Percentiles rank a stretch among this genome's conserved stretches.
Conservation (phyloP, 306 rosid species). For the Hippophae rhamnoides region DNA sequence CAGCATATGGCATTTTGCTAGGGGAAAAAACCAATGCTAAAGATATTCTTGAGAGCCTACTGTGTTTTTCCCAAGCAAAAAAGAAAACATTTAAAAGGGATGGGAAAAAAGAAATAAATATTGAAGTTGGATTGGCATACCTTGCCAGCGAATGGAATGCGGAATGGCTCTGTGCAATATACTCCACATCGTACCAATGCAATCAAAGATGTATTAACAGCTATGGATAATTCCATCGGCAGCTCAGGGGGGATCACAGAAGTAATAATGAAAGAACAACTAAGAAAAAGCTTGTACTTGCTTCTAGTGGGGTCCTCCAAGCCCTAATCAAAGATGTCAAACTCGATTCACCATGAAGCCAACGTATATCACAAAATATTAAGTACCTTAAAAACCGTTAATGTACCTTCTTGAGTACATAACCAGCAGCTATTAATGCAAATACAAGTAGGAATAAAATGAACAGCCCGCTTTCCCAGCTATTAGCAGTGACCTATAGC, state of each 20-base stretch:
- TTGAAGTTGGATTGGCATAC: conserved; percentile 32
- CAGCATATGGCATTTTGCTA: too few relatives aligned
- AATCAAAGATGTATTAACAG: conserved; percentile 94
- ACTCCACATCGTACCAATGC: conserved; percentile 94
- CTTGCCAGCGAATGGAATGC: conserved; percentile 99
- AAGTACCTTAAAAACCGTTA: conserved; percentile 16
- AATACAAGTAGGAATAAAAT: conserved; percentile 84
- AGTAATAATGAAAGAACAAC: conserved; percentile 95
- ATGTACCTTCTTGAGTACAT: conserved; percentile 81
- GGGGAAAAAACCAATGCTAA: too few relatives aligned
- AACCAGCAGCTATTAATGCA: conserved; percentile 96
- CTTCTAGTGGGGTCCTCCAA: conserved; percentile 97
- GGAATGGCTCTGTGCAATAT: conserved; percentile 95
- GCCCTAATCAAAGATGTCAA: conserved; percentile 45
- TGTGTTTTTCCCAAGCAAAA: background rate
- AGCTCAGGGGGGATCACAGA: conserved; percentile 99
- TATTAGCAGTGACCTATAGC: conserved; percentile 89
- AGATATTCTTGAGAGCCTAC: background rate
- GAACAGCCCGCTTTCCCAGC: conserved; percentile 99
- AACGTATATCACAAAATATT: conserved; percentile 6
- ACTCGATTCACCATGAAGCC: background rate
- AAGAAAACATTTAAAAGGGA: background rate
- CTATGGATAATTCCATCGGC: conserved; percentile 99
- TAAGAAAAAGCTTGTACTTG: conserved; percentile 94
- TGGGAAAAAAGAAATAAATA: background rate